Evolutionary conservation across 1,284 basidiomycete genomes (phyloP), one percentile per base, ranked within the genome.

Genomic region (Boletus smithii): DNA sequence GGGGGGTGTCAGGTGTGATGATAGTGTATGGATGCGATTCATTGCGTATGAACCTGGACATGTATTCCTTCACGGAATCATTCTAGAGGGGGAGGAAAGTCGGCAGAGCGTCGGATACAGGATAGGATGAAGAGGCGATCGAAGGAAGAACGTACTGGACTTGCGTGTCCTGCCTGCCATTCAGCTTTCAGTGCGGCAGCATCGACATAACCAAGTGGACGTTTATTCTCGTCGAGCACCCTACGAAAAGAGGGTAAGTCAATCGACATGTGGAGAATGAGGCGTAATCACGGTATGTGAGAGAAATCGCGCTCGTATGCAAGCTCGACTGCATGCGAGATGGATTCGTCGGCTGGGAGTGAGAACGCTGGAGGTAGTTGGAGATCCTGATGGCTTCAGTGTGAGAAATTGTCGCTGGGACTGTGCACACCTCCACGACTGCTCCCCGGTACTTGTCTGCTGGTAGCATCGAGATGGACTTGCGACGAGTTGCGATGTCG

Each of bases 241-340:
- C 91, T 94, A 55, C 13, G 42, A 38, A 20, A 38, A 45, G 46
- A 16, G 10, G 23, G 20, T 59, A 63, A 36, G 30, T 35, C 22
- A 14, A 44, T 30, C 23, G 22, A 16, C 7, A 14, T 10, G 23
- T 8, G 31, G 20, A 20, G 16, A 17, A 24, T 8, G 14, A 26
- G 13, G 16, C 0, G n/a, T 39, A 69, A 74, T 61, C 58, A 94
- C 91, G 91, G 91, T 48, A 94, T 85, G 59, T 92, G 83, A 22
- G 91, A 91, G 68, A 93, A 94, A 63, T 94, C 91, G 35, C 90
- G 80, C 56, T 94, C 91, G 59, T 92, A 94, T 0, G 91, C 91
- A 27, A 87, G 77, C 58, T 91, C 88, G 34, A 94, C 79, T 2
- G 89, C 91, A 24, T 79, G 73, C 8, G 77, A 77, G 47, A 93